Evolutionary conservation across 305 asterid species (phyloP), one percentile per base, ranked within the genome.

Genomic region (Rubia tinctorum): DNA sequence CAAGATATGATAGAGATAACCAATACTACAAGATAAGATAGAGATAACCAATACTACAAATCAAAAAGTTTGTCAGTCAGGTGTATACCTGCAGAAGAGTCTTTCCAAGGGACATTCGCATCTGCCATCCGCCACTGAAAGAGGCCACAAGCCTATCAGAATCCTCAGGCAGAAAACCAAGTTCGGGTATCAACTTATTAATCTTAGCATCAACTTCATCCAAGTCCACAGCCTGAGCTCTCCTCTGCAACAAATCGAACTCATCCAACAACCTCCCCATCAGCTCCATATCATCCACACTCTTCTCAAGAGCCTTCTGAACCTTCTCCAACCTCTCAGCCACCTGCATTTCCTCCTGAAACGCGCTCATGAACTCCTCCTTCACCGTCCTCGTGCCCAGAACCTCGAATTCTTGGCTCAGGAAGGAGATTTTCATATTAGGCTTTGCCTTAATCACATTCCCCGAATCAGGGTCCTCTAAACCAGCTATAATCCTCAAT

Each of bases 81-180:
- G 44, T 62, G 20, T 64, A 79, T 89, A 92, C 99, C 99, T 95
- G 99, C 83, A 95, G 84, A 66, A 95, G 82, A 83, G 91, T 92
- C 90, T 92, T 95, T 73, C 99, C 99, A 40, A 95, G 89, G 20
- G 98, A 90, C 96, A 92, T 95, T 85, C 99, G 89, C 99, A 95
- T 95, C 78, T 95, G 99, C 99, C 99, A 92, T 60, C 99, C 99
- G 67, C 98, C 84, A 74, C 99, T 95, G 80, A 92, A 95, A 1
- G 99, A 95, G 11, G 99, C 99, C 76, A 95, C 99, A 12, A 95
- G 95, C 84, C 97, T 88, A 76, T 95, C 98, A 0, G 87, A 84
- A 77, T 92, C 99, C 86, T 95, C 98, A 1, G 91, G 89, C 3
- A 88, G 79, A 72, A 95, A 95, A 47, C 98, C 99, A 34, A 92